Conservation (phyloP, 192 early-diverging fungal genomes). For the Coemansia sp. region DNA sequence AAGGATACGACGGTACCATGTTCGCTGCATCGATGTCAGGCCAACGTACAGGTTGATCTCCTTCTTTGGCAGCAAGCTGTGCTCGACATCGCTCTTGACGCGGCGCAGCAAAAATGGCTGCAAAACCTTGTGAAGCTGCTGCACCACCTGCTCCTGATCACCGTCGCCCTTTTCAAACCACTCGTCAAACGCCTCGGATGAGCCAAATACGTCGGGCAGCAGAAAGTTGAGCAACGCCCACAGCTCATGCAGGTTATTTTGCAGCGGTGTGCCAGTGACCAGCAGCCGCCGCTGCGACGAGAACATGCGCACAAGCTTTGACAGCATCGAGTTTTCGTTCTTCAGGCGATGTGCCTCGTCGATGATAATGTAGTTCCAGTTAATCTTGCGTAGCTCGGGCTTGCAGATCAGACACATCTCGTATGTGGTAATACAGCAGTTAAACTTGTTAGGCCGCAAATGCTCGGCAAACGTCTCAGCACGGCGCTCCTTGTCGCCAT, state of each 20-base stretch:
- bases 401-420: slow-evolving; percentile 96
- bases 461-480: slow-evolving; percentile 59
- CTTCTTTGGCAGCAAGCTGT: slow-evolving; percentile 93
- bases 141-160: slow-evolving; percentile 63
- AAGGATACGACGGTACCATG: slow-evolving; percentile 92
- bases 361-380: slow-evolving; percentile 77
- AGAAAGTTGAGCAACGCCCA: slow-evolving; percentile 98
- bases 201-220: slow-evolving; percentile 94
- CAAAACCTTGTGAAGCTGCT: slow-evolving; percentile 67
- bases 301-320: slow-evolving; percentile 91
- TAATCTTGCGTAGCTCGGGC: slow-evolving; percentile 71
- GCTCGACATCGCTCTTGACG: slow-evolving; percentile 94
- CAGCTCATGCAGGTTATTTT: slow-evolving; percentile 98
- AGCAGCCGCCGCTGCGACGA: slow-evolving; percentile 84
- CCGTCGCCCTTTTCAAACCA: slow-evolving; percentile 74
- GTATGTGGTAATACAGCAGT: slow-evolving; percentile 95
- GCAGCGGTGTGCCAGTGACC: slow-evolving; percentile 93
- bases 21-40: slow-evolving; percentile 90
- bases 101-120: slow-evolving; percentile 81
- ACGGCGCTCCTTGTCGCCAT: slow-evolving; percentile 84
- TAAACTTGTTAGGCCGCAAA: slow-evolving; percentile 68
- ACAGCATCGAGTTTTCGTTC: slow-evolving; percentile 93
- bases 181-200: slow-evolving; percentile 88
- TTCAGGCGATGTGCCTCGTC: slow-evolving; percentile 84
- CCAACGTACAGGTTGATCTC: slow-evolving; percentile 90